Evolutionary conservation across 2,329 filamentous ascomycete species (phyloP), one percentile per base, ranked within the genome.

Genomic region (Onygenales sp.): DNA sequence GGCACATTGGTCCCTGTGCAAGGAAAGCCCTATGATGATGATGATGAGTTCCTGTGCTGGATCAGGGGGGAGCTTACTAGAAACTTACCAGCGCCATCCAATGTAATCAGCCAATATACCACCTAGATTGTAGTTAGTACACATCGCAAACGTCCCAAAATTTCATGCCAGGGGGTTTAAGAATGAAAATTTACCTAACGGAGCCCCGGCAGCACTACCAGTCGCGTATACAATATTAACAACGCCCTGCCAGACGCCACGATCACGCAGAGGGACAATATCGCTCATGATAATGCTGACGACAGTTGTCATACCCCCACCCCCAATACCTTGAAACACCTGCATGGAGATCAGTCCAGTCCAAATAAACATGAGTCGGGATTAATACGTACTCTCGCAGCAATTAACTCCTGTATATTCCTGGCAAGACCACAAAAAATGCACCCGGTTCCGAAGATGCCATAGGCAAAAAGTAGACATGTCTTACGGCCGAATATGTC

Each of bases 171-270:
- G 42, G 36, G 21, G 39, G 9, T 32, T 34, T 21, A 34, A n/a
- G 42, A 6, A 9, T 4, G 4, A 17, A 40, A 13, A 47, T 57
- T 52, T 61, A 58, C 81, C 87, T 0, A 92, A 59, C 0, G 87
- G 85, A 4, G 83, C 86, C 2, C 87, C 87, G 4, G 77, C 75
- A 4, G 82, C 80, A 3, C 85, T 79, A n/a, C 86, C 87, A 14
- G 75, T 69, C 0, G 85, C 84, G 61, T 79, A 89, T 48, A 89
- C 76, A 57, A 90, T 78, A 65, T 90, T 91, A 62, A 88, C 75
- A 56, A 83, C 74, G 6, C 86, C 86, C 66, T 90, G 87, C 83
- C 84, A 91, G 8, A 84, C 74, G 2, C 86, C 87, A 52, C 86
- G 74, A 51, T 88, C 80, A 14, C 85, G 75, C 40, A 90, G 70